phyloP scores from a whole-genome alignment of 2,329 filamentous ascomycete genomes.

The Fonsecaea pedrosoi region DNA sequence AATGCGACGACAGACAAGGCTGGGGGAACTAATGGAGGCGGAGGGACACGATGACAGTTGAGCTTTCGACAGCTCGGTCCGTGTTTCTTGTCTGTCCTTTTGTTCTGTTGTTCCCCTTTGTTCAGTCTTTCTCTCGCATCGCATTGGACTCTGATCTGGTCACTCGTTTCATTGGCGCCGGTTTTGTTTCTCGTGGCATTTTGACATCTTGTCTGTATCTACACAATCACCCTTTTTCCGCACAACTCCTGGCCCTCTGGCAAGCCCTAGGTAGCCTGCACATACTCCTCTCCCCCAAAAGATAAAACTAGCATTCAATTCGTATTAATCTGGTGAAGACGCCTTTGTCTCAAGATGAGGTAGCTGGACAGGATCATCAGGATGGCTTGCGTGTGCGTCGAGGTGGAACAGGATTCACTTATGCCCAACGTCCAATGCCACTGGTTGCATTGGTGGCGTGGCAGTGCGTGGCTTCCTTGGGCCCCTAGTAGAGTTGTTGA shows the following conservation, averaged over 20 bases:
- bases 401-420: background rate
- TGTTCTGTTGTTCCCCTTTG: conserved; percentile 24
- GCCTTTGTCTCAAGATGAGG: background rate
- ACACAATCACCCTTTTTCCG: conserved; percentile 9
- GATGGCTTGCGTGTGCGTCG: conserved; percentile 7
- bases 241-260: background rate
- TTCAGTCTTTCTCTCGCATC: conserved; percentile 20
- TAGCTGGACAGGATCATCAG: background rate
- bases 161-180: conserved; percentile 23
- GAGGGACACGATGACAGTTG: conserved; percentile 36
- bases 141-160: conserved; percentile 27
- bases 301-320: background rate
- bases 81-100: conserved; percentile 18
- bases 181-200: conserved; percentile 17
- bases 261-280: conserved; percentile 36
- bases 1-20: conserved; percentile 32
- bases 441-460: background rate
- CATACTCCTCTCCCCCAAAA: conserved; percentile 36
- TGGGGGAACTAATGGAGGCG: conserved; percentile 33
- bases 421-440: conserved; percentile 1
- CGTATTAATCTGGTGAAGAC: background rate
- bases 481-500: background rate
- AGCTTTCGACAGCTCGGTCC: conserved; percentile 19
- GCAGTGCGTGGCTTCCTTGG: too few relatives aligned
- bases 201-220: conserved; percentile 26